phyloP scores from a whole-genome alignment of 805 yeast genomes.

The Dipodascopsis tothii region DNA sequence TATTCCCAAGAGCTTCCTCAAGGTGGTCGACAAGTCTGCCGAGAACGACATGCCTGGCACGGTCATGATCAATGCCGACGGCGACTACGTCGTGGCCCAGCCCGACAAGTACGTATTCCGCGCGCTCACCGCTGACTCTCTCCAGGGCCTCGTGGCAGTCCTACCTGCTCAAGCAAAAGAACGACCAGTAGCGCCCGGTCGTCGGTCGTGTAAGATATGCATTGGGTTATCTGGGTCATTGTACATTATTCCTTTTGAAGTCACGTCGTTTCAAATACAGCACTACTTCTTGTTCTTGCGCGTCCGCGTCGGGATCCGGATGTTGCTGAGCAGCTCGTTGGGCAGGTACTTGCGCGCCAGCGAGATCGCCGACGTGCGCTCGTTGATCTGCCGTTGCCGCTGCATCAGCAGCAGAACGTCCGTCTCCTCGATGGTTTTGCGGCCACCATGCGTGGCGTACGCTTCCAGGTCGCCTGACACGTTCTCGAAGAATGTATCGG shows the following conservation, averaged over 20 bases:
- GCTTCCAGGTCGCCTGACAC: constrained; percentile 28
- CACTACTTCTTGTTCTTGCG: too few relatives aligned
- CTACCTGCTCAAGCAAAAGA: constrained; percentile 14
- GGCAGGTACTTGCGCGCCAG: constrained; percentile 30
- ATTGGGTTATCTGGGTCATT: too few relatives aligned
- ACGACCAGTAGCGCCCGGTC: background rate
- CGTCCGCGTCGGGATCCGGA: too few relatives aligned
- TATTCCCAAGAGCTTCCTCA: constrained; percentile 88
- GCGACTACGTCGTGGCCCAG: constrained; percentile 90
- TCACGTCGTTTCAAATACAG: too few relatives aligned
- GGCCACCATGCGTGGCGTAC: constrained; percentile 32
- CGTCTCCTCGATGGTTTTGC: constrained; percentile 28
- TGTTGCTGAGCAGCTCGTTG: constrained; percentile 26
- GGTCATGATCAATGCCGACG: constrained; percentile 82
- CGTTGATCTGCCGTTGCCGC: constrained; percentile 29
- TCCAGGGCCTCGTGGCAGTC: constrained; percentile 18
- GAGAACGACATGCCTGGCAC: constrained; percentile 39
- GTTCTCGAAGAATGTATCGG: constrained; percentile 30
- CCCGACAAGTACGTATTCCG: constrained; percentile 53
- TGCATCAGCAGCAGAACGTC: constrained; percentile 29
- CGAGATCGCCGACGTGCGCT: constrained; percentile 22
- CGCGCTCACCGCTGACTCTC: background rate
- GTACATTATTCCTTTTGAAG: too few relatives aligned
- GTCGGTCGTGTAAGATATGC: too few relatives aligned
- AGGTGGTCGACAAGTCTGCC: constrained; percentile 70